Conservation (phyloP, 495 filamentous ascomycete species). For the Glarea lozoyensis region DNA sequence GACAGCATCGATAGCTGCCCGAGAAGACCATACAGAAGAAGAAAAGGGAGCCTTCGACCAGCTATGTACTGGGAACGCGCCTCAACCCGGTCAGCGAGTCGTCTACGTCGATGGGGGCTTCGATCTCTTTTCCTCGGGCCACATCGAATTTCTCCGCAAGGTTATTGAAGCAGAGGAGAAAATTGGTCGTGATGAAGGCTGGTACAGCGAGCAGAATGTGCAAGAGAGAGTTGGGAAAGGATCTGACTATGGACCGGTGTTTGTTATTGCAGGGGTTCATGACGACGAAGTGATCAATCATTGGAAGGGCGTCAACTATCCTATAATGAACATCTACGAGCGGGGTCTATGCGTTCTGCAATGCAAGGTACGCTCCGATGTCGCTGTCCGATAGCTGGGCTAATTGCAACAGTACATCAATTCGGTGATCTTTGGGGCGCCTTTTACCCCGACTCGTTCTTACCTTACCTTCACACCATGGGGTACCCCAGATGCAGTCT, state of each 20-base stretch:
- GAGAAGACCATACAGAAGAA: constrained; percentile 37
- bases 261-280: constrained; percentile 85
- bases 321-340: constrained; percentile 99
- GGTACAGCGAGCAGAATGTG: constrained; percentile 57
- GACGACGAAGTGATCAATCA: constrained; percentile 89
- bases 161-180: constrained; percentile 64
- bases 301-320: constrained; percentile 96
- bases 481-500: constrained; percentile 71
- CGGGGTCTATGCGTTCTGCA: constrained; percentile 91
- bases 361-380: constrained; percentile 56
- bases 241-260: constrained; percentile 69
- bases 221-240: constrained; percentile 54
- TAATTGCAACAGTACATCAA: constrained; percentile 60
- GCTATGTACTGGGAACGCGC: constrained; percentile 56
- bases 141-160: constrained; percentile 84
- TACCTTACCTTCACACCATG: constrained; percentile 72
- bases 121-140: constrained; percentile 92
- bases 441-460: constrained; percentile 66
- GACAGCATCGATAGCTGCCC: constrained; percentile 46
- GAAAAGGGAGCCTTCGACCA: constrained; percentile 49
- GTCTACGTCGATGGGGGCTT: constrained; percentile 96
- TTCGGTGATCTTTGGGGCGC: constrained; percentile 79
- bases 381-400: background rate
- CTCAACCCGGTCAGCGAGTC: constrained; percentile 68
- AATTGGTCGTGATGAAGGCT: constrained; percentile 53